Evolutionary conservation across 2,329 filamentous ascomycete genomes (phyloP), one percentile per base, ranked within the genome.

Genomic region (Colletotrichum sp.): DNA sequence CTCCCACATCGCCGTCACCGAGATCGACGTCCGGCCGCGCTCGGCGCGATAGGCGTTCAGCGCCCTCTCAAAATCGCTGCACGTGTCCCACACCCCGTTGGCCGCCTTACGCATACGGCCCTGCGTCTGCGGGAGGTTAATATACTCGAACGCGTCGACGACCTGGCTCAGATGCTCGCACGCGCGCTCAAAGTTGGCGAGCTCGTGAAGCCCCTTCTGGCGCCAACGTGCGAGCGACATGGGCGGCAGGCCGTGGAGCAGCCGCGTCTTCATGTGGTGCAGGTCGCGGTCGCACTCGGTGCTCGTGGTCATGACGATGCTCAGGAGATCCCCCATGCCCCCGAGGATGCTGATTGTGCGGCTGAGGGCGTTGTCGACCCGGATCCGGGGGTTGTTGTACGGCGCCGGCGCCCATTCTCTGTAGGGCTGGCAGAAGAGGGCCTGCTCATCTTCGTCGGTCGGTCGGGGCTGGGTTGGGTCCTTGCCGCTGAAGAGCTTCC

Each of bases 141-240:
- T 30, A 2, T 74, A 74, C 71, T 74, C 71, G 2, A 74, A 74
- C 13, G 71, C 66, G 26, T 74, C 67, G 6, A 74, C 57, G 5
- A 64, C 66, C 7, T 24, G 36, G n/a, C 38, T 64, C 2, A 74
- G 28, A 7, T 71, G 57, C 71, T 74, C 36, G 18, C 71, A 74
- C 26, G 71, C 58, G 18, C 67, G 66, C 38, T n/a, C 16, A 24
- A 71, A 16, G 30, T 74, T 70, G 0, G 30, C 66, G 13, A 28
- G 57, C 67, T 65, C 66, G 57, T 74, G 66, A 8, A 74, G 43
- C 5, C 66, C 38, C 28, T 48, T 70, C 15, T 71, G 66, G 6
- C 48, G 57, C 71, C 71, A 74, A 1, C 71, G 21, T 2, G 66
- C 5, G 4, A 32, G 16, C 16, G 71, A 69, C 66, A 74, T 74